Evolutionary conservation across 495 filamentous ascomycete genomes (phyloP).

Genomic region (Margaritispora aquatica): DNA sequence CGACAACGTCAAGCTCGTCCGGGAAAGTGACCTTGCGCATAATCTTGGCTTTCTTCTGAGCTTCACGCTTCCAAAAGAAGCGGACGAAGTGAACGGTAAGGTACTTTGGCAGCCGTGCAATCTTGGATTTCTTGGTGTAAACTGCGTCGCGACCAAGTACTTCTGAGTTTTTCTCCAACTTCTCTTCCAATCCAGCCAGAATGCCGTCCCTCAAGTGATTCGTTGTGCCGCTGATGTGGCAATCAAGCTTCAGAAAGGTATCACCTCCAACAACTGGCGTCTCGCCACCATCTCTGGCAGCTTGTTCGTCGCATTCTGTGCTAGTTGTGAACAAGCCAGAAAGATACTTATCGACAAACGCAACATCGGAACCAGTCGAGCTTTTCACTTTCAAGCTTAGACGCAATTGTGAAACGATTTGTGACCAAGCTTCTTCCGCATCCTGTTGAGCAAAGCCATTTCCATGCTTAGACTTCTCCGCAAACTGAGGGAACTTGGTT

Average conservation of each 20-base stretch:
- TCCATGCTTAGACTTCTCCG: slow-evolving; percentile 73
- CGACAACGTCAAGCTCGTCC: slow-evolving; percentile 83
- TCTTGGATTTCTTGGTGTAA: slow-evolving; percentile 86
- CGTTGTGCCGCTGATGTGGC: slow-evolving; percentile 79
- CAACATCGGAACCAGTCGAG: slow-evolving; percentile 38
- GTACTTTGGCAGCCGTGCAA: slow-evolving; percentile 87
- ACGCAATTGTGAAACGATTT: slow-evolving; percentile 82
- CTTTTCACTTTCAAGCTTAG: slow-evolving; percentile 68
- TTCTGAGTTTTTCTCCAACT: slow-evolving; percentile 83
- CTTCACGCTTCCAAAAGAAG: slow-evolving; percentile 94
- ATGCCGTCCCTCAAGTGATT: slow-evolving; percentile 91
- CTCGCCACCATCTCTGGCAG: slow-evolving; percentile 71
- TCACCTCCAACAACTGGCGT: slow-evolving; percentile 60
- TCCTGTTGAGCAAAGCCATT: slow-evolving; percentile 91
- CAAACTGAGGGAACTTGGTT: slow-evolving; percentile 85
- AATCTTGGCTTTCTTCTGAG: slow-evolving; percentile 97
- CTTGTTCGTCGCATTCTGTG: slow-evolving; percentile 77
- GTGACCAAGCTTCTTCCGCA: slow-evolving; percentile 97
- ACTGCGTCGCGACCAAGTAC: slow-evolving; percentile 67
- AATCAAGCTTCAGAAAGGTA: slow-evolving; percentile 86
- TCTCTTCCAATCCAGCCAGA: slow-evolving; percentile 69
- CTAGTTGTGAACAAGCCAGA: slow-evolving; percentile 69
- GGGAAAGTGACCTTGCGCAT: slow-evolving; percentile 98
- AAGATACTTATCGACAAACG: slow-evolving; percentile 89
- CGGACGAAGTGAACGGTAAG: slow-evolving; percentile 95